Evolutionary conservation across 2,329 filamentous ascomycete genomes (phyloP).

Genomic region (Pseudocercospora ulei): DNA sequence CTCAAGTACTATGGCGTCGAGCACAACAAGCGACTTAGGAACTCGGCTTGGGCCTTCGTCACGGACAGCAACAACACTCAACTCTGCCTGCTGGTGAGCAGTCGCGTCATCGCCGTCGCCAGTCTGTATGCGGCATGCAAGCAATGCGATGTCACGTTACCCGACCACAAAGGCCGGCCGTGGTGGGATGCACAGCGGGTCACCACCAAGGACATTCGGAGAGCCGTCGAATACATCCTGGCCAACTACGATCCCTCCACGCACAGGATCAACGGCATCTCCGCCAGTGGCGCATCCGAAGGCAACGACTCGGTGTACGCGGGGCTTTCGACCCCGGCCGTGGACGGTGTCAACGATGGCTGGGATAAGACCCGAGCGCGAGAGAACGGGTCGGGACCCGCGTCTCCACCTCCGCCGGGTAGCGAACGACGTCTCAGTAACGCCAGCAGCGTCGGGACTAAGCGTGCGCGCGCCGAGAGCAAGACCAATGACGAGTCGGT

Average conservation of each 20-base stretch:
- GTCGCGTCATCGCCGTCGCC: slow-evolving; percentile 71
- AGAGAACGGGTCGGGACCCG: slow-evolving; percentile 18
- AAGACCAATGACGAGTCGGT: slow-evolving; percentile 21
- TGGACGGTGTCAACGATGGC: slow-evolving; percentile 25
- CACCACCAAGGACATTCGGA: slow-evolving; percentile 57
- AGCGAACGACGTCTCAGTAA: slow-evolving; percentile 31
- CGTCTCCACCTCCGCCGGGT: slow-evolving; percentile 23
- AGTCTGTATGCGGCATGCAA: slow-evolving; percentile 79
- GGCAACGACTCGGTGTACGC: slow-evolving; percentile 40
- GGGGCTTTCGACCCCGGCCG: slow-evolving; percentile 36
- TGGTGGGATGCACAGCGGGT: slow-evolving; percentile 83
- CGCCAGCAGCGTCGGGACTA: slow-evolving; percentile 28
- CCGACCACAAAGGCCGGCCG: slow-evolving; percentile 62
- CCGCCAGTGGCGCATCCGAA: slow-evolving; percentile 32
- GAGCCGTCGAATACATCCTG: slow-evolving; percentile 66
- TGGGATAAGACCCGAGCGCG: slow-evolving; percentile 32
- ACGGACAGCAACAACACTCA: slow-evolving; percentile 82
- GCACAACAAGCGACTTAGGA: slow-evolving; percentile 70
- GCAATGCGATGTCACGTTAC: slow-evolving; percentile 61
- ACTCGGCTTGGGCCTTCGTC: slow-evolving; percentile 85
- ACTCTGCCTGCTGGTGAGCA: slow-evolving; percentile 69
- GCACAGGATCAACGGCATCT: slow-evolving; percentile 29
- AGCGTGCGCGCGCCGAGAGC: slow-evolving; percentile 28
- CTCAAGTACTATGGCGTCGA: slow-evolving; percentile 63
- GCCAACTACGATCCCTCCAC: slow-evolving; percentile 42